Evolutionary conservation across 257 asterid genomes (phyloP), one percentile per base, ranked within the genome.

Genomic region (Prunella vulgaris): DNA sequence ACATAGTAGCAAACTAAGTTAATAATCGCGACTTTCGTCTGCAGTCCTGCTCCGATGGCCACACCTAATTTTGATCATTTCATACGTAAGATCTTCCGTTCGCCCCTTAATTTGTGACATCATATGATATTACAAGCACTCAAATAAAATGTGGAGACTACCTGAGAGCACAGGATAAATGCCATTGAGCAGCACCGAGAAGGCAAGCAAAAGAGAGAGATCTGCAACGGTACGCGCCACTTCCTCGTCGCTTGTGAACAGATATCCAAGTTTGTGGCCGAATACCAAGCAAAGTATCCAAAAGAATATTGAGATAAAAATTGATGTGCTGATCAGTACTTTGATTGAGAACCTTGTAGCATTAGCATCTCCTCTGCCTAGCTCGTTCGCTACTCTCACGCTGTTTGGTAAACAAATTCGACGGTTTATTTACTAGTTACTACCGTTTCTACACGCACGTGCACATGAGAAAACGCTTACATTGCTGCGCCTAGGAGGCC

Each of bases 401-500:
- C 64, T 58, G 22, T 14, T 58, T 12, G 5, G 15, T 40, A 40
- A 40, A 40, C 53, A 46, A 5, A 6, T 27, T 14, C 12, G 10
- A 25, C 10, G 12, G 2, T 13, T 58, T 5, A 13, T 58, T 15
- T 13, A 54, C n/a, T n/a, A n/a, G n/a, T n/a, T n/a, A n/a, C n/a
- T n/a, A n/a, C 33, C 33, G 10, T 22, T 22, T 54, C 12, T 22
- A 48, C 48, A 15, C 1, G 59, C 27, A 24, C n/a, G 7, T 14
- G 10, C 28, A 20, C 22, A 15, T 6, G 53, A 15, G 60, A 21
- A 25, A 56, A 38, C 24, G 22, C 20, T 21, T 76, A 5, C 80
- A 85, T 92, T 68, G 95, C 85, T 46, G 95, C 89, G 3, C 85
- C 92, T 60, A 84, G 80, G 44, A 88, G 76, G 59, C 92, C 95